These are phyloP conservation scores for Fusarium sp. DNA, from an alignment of 2,329 filamentous ascomycete genomes.

Conservation along the genomic window DNA sequence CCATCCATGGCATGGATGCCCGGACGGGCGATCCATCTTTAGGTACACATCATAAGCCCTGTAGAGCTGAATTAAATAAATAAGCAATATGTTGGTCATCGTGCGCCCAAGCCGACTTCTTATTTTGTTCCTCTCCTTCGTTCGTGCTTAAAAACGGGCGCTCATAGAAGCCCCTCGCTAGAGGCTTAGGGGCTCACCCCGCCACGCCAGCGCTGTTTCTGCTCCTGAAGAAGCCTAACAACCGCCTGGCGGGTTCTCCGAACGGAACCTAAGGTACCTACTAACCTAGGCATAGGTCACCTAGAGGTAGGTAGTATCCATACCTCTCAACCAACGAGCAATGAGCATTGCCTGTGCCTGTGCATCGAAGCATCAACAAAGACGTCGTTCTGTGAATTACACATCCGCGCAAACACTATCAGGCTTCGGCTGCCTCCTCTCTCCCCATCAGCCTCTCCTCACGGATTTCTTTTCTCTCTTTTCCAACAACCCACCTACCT, in stretches of 20 bases:
- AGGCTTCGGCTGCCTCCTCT: constrained; percentile 26
- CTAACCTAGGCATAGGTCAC: neutral
- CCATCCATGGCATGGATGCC: neutral
- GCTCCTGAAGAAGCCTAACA: neutral
- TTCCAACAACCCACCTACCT: neutral
- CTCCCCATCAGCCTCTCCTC: neutral
- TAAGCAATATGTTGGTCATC: neutral
- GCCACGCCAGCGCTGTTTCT: constrained; percentile 15
- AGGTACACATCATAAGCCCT: neutral
- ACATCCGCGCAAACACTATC: constrained; percentile 32
- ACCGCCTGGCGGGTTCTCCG: constrained; percentile 24
- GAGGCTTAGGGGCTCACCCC: constrained; percentile 19
- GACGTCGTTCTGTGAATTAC: constrained; percentile 38
- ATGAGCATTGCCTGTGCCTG: constrained; percentile 24
- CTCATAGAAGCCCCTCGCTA: neutral
- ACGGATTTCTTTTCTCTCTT: neutral
- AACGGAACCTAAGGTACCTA: neutral
- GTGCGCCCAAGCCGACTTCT: neutral
- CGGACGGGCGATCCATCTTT: neutral
- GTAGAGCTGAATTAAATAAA: neutral
- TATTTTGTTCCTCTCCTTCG: neutral
- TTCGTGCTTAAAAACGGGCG: neutral
- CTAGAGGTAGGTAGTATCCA: neutral
- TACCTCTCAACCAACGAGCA: constrained; percentile 33
- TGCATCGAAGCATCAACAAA: constrained; percentile 43